These are phyloP conservation scores for Trichoderma sp. DNA, from an alignment of 2,329 filamentous ascomycete species.

Conservation along the genomic window DNA sequence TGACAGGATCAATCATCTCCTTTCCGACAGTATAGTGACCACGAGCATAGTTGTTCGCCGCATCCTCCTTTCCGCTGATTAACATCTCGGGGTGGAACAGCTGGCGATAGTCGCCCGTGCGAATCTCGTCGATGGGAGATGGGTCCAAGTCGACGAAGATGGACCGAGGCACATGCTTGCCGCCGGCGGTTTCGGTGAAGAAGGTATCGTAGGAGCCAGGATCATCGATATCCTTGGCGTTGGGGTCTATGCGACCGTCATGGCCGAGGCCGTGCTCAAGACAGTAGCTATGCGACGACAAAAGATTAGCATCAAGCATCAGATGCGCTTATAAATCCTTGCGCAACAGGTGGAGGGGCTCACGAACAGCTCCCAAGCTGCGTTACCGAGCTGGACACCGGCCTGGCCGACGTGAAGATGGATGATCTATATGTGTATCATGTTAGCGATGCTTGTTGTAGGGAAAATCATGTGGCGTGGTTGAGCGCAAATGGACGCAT, in stretches of 20 bases:
- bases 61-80: constrained; percentile 73
- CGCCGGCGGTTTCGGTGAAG: constrained; percentile 68
- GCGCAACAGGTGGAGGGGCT: constrained; percentile 26
- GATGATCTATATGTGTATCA: constrained; percentile 47
- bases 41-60: constrained; percentile 74
- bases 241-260: constrained; percentile 63
- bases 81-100: constrained; percentile 71
- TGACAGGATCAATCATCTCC: constrained; percentile 69
- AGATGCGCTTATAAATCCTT: not conserved
- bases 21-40: constrained; percentile 75
- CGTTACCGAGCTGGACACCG: constrained; percentile 71
- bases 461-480: not conserved
- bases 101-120: constrained; percentile 63
- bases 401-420: constrained; percentile 66
- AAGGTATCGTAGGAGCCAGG: constrained; percentile 68
- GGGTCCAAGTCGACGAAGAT: constrained; percentile 72
- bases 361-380: constrained; percentile 72
- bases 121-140: constrained; percentile 71
- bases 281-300: constrained; percentile 54
- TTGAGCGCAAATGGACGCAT: not conserved
- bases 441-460: not conserved
- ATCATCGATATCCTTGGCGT: constrained; percentile 57
- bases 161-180: constrained; percentile 70
- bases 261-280: constrained; percentile 67
- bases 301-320: constrained; percentile 25